A percentile compares a stretch with the other conserved stretches of the same genome.
Conservation (phyloP, 2,329 filamentous ascomycete genomes). For the Alternaria hordeiaustralica region DNA sequence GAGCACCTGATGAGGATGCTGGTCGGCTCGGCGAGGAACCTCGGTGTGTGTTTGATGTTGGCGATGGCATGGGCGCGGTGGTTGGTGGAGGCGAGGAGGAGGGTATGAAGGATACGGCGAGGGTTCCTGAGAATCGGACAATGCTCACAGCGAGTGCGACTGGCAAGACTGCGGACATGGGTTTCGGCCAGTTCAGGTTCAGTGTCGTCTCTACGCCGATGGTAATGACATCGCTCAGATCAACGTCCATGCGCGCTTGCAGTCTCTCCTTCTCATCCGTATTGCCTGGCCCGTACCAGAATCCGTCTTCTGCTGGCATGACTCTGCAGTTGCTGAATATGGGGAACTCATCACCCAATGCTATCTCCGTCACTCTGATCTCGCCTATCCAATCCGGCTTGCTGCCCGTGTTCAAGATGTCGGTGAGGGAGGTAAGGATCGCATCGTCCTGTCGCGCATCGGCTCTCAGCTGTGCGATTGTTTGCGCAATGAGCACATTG, state of each 20-base stretch:
- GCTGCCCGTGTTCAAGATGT: conserved; percentile 82
- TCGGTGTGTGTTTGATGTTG: conserved; percentile 51
- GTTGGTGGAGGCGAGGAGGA: conserved; percentile 50
- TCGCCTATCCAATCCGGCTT: conserved; percentile 92
- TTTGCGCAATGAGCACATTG: conserved; percentile 95
- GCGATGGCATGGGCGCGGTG: conserved; percentile 34
- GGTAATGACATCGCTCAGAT: conserved; percentile 94
- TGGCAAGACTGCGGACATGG: conserved; percentile 84
- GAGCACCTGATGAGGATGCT: conserved; percentile 23
- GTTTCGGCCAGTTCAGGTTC: conserved; percentile 92
- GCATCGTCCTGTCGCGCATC: conserved; percentile 92
- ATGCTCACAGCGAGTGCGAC: conserved; percentile 92
- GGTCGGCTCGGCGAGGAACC: conserved; percentile 54
- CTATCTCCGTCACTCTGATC: conserved; percentile 92
- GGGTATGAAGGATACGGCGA: conserved; percentile 92
- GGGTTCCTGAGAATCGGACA: conserved; percentile 90
- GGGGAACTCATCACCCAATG: conserved; percentile 93
- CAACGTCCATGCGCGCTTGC: conserved; percentile 96
- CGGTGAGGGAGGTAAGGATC: conserved; percentile 83
- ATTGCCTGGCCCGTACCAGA: conserved; percentile 54
- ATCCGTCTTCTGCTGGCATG: conserved; percentile 84
- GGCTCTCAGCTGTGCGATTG: conserved; percentile 90
- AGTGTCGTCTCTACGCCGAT: conserved; percentile 93
- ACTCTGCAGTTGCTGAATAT: conserved; percentile 98
- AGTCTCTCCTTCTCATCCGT: conserved; percentile 72